Base-by-base conservation (phyloP, 2,329 filamentous ascomycete genomes). In the Penicillium sp. region DNA sequence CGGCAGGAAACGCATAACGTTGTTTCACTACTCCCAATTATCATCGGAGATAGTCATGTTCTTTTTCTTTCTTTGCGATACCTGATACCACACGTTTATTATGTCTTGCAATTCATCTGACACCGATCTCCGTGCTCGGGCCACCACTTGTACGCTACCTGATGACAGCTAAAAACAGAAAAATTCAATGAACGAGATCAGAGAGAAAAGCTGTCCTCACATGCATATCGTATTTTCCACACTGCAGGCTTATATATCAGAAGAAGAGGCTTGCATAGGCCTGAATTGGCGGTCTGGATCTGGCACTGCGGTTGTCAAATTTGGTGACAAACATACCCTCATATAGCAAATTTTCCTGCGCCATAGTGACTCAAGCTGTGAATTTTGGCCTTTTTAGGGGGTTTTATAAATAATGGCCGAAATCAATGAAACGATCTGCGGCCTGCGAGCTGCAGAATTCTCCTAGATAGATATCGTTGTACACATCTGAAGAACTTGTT, bases 1-100 rank as follows among this genome's bases (percentile, higher is more conserved):
- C 55, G 46, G 53, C 59, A 56, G 57, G 58, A 57, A 64, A 61
- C 55, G 45, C 55, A 47, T 55, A 58, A 49, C 63, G 60, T 58
- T 52, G 42, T 50, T 24, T 56, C 24, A 47, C 37, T 55, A 37
- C 53, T 42, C 40, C 32, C 35, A 35, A 52, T 56, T 45, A 46
- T 52, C 29, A 46, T 52, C 35, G 32, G 46, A 38, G 53, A 39
- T 51, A 40, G 48, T 50, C 55, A 34, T 53, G 39, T 44, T 58
- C 8, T 35, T 35, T 26, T 35, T 34, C 42, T 49, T 45, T 46
- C 35, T 52, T 55, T 61, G 61, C 60, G 64, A 69, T 69, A 68
- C 67, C 62, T 67, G 66, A 69, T 69, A 68, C 67, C 67, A 68
- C 50, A 53, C 61, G 55, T 53, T n/a, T n/a, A n/a, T 66, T 60